A percentile compares a stretch with the other conserved stretches of the same genome.
These are phyloP conservation scores for Balamuthia mandrillaris DNA, from an alignment of 208 protist genomes.

Conservation along the genomic window DNA sequence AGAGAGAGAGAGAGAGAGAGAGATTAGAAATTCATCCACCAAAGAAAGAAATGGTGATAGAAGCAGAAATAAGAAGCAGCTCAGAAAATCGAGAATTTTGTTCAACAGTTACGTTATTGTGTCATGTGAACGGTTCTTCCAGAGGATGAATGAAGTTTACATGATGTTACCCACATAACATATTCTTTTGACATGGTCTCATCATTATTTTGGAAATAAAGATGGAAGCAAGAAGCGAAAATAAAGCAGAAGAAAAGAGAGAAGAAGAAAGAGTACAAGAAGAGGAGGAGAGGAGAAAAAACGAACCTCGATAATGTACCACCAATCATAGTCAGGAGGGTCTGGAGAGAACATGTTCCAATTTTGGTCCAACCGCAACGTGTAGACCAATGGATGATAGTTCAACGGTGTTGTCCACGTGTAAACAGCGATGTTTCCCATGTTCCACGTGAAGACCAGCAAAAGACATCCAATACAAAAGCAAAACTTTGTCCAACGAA, in stretches of 20 bases:
- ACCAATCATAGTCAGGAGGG: slow-evolving; percentile 4
- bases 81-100: too few relatives aligned
- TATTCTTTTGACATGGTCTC: too few relatives aligned
- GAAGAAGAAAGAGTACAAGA: too few relatives aligned
- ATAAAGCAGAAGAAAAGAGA: too few relatives aligned
- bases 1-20: neutral
- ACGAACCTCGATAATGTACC: neutral
- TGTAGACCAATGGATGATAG: neutral
- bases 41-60: neutral
- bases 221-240: too few relatives aligned
- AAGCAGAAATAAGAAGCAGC: too few relatives aligned
- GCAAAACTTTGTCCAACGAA: neutral
- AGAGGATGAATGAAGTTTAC: too few relatives aligned
- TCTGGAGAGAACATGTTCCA: slow-evolving; percentile 43
- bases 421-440: neutral
- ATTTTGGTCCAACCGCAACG: neutral
- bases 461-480: neutral
- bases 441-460: neutral
- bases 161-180: too few relatives aligned
- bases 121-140: too few relatives aligned
- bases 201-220: too few relatives aligned
- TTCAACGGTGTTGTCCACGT: neutral
- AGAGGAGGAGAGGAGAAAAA: too few relatives aligned
- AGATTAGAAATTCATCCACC: neutral
- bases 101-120: too few relatives aligned